Evolutionary conservation across 2,329 filamentous ascomycete species (phyloP).

Genomic region (Aspergillus fijiensis): DNA sequence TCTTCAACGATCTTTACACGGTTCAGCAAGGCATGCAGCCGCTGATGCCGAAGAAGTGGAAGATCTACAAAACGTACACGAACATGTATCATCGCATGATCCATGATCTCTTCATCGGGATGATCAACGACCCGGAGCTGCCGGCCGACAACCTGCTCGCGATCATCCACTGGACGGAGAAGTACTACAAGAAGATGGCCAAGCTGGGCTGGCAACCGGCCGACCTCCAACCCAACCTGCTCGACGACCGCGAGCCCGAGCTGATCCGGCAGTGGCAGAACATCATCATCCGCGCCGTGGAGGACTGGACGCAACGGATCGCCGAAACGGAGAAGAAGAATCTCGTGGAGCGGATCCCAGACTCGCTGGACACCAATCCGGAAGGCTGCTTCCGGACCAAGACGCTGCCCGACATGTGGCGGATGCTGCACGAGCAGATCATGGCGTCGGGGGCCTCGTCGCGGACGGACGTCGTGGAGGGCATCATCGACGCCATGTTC

Average conservation of each 20-base stretch:
- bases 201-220: slow-evolving; percentile 78
- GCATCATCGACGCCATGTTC: slow-evolving; percentile 96
- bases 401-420: slow-evolving; percentile 92
- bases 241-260: slow-evolving; percentile 87
- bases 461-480: slow-evolving; percentile 86
- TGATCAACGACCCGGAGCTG: slow-evolving; percentile 81
- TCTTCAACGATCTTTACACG: slow-evolving; percentile 94
- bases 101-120: slow-evolving; percentile 84
- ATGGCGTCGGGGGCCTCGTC: slow-evolving; percentile 80
- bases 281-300: slow-evolving; percentile 91
- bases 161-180: slow-evolving; percentile 92
- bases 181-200: slow-evolving; percentile 94
- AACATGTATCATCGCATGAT: slow-evolving; percentile 90
- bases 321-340: slow-evolving; percentile 76
- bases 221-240: slow-evolving; percentile 78
- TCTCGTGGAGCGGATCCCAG: slow-evolving; percentile 73
- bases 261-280: slow-evolving; percentile 90
- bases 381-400: slow-evolving; percentile 90
- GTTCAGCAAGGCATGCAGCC: slow-evolving; percentile 89
- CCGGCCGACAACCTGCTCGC: slow-evolving; percentile 83
- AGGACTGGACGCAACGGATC: slow-evolving; percentile 97
- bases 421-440: slow-evolving; percentile 92
- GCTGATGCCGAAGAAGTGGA: slow-evolving; percentile 95
- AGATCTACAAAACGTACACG: slow-evolving; percentile 85
- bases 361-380: slow-evolving; percentile 81